Evolutionary conservation across 768 basidiomycete species (phyloP).

Genomic region (Mycena haematopus): DNA sequence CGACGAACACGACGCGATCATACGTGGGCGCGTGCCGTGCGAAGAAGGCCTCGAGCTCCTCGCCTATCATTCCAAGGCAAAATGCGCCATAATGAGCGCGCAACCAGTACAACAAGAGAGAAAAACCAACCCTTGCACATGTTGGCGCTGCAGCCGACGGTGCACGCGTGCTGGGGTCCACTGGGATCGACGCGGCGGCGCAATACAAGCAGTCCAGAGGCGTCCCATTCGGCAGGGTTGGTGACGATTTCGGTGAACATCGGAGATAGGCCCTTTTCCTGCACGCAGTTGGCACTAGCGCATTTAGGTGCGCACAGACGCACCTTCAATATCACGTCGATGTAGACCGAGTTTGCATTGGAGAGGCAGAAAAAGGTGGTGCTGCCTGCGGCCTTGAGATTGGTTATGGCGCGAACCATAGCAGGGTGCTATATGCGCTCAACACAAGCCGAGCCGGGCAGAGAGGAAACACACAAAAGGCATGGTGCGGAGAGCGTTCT

Average conservation of each 20-base stretch:
- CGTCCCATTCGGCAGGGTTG: conserved; percentile 88
- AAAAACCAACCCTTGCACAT: conserved; percentile 91
- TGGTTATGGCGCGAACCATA: conserved; percentile 88
- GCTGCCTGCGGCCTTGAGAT: conserved; percentile 68
- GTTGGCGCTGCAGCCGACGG: conserved; percentile 90
- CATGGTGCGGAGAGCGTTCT: conserved; percentile 76
- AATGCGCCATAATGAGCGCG: not conserved
- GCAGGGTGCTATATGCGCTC: conserved; percentile 81
- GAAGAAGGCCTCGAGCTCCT: conserved; percentile 88
- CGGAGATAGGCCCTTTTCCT: conserved; percentile 77
- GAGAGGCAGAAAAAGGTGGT: conserved; percentile 91
- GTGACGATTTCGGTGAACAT: conserved; percentile 88
- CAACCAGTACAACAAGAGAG: not conserved
- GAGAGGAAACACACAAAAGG: conserved; percentile 72
- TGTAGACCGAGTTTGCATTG: conserved; percentile 93
- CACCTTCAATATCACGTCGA: conserved; percentile 87
- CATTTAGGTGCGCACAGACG: not conserved
- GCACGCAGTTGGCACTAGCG: conserved; percentile 7
- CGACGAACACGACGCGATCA: conserved; percentile 87
- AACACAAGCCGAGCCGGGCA: not conserved
- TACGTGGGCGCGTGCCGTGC: conserved; percentile 62
- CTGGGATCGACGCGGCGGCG: conserved; percentile 76
- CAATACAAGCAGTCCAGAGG: conserved; percentile 73
- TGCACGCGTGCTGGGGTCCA: conserved; percentile 83
- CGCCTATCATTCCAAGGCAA: conserved; percentile 55